phyloP scores from a whole-genome alignment of 257 asterid species.

The Fraxinus cuspidata region DNA sequence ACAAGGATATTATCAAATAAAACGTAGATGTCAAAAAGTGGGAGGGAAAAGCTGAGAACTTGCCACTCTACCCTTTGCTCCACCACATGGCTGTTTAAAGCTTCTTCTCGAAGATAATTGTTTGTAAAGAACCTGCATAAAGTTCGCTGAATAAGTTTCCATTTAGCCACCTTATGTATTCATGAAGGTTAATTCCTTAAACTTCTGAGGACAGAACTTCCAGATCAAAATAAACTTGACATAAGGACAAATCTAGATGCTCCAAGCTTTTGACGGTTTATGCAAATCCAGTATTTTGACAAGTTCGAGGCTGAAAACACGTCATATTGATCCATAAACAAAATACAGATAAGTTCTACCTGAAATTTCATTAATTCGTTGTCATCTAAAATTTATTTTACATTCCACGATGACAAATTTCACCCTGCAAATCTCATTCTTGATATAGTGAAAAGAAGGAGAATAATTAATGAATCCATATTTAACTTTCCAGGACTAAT shows the following conservation, averaged over 20 bases:
- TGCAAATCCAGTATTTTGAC: background rate
- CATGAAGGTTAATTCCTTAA: background rate
- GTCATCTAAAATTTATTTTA: no score
- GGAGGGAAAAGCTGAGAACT: constrained; percentile 39
- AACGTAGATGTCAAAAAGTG: constrained; percentile 8
- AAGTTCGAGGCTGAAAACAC: background rate
- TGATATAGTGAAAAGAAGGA: background rate
- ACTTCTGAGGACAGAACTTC: background rate
- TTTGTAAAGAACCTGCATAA: constrained; percentile 85
- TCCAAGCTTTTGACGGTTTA: background rate
- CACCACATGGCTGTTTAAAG: constrained; percentile 91
- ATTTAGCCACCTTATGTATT: constrained; percentile 3
- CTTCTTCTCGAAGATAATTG: constrained; percentile 97
- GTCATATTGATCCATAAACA: background rate
- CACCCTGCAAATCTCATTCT: background rate
- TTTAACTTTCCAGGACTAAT: background rate
- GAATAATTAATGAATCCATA: no score
- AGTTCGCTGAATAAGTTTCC: constrained; percentile 13
- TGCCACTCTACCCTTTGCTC: constrained; percentile 99
- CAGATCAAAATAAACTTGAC: background rate
- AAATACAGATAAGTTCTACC: no score
- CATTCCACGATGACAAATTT: no score
- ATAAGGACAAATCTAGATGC: background rate
- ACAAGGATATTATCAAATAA: constrained; percentile 10
- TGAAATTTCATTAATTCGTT: no score